phyloP scores from a whole-genome alignment of 2,329 filamentous ascomycete species.

The Nannizzia gypsea region DNA sequence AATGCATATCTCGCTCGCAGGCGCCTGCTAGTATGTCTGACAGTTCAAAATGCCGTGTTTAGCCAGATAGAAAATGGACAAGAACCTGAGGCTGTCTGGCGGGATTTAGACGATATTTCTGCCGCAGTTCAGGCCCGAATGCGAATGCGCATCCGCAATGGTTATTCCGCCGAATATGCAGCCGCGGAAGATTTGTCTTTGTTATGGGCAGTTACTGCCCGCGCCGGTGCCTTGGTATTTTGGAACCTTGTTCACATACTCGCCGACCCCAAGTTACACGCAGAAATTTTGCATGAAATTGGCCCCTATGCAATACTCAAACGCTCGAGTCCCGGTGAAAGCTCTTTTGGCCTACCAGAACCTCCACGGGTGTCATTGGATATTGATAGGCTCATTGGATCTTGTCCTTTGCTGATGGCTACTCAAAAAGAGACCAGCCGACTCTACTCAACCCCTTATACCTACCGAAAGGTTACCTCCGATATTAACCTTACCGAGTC shows the following conservation, averaged over 20 bases:
- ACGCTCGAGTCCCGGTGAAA: slow-evolving; percentile 27
- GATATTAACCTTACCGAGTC: slow-evolving; percentile 32
- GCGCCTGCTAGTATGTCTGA: slow-evolving; percentile 31
- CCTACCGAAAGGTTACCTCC: slow-evolving; percentile 30
- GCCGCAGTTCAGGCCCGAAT: slow-evolving; percentile 35
- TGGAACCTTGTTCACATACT: slow-evolving; percentile 41
- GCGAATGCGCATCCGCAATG: slow-evolving; percentile 28
- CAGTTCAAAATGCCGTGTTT: slow-evolving; percentile 34
- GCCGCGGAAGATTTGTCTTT: slow-evolving; percentile 37
- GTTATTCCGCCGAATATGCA: slow-evolving; percentile 28
- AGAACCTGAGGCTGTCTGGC: slow-evolving; percentile 34
- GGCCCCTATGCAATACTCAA: slow-evolving; percentile 30
- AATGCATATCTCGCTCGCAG: slow-evolving; percentile 38
- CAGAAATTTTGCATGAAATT: slow-evolving; percentile 37
- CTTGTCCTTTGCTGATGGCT: slow-evolving; percentile 37
- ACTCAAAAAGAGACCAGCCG: slow-evolving; percentile 38
- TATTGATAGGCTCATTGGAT: slow-evolving; percentile 29
- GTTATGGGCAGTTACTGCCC: slow-evolving; percentile 45
- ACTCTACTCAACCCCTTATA: slow-evolving; percentile 32
- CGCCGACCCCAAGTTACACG: slow-evolving; percentile 29
- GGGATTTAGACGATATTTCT: slow-evolving; percentile 40
- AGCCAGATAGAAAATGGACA: slow-evolving; percentile 32
- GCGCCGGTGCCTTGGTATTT: slow-evolving; percentile 42
- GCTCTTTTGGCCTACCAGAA: slow-evolving; percentile 33
- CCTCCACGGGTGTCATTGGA: slow-evolving; percentile 34